A percentile compares a stretch with the other conserved stretches of the same genome.
These are phyloP conservation scores for Ophiostoma montium DNA, from an alignment of 2,329 filamentous ascomycete species.

Conservation along the genomic window DNA sequence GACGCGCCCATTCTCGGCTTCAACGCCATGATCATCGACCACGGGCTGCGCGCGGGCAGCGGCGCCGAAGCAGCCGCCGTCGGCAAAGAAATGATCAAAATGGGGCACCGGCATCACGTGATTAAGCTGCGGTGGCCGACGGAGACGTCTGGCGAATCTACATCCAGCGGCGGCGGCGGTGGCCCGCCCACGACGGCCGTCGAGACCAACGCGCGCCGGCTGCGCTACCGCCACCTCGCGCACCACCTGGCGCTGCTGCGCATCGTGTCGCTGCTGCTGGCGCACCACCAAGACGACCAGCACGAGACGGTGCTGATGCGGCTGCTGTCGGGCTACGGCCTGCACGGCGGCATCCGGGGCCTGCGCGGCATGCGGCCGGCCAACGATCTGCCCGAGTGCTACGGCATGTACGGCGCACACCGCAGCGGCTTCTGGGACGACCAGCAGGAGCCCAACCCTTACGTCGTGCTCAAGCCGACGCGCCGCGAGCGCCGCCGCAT, in stretches of 20 bases:
- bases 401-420: conserved; percentile 57
- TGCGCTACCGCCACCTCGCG: conserved; percentile 62
- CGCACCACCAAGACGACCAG: conserved; percentile 82
- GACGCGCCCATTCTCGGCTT: conserved; percentile 30
- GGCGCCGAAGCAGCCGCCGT: conserved; percentile 37
- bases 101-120: conserved; percentile 22
- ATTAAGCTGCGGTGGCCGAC: conserved; percentile 32
- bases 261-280: conserved; percentile 54
- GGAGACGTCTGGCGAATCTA: conserved; percentile 16
- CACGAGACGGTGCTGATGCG: conserved; percentile 82
- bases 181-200: conserved; percentile 39
- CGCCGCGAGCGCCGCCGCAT: conserved; percentile 12
- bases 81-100: conserved; percentile 16
- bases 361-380: conserved; percentile 53
- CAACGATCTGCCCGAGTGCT: conserved; percentile 69
- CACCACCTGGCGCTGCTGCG: conserved; percentile 35
- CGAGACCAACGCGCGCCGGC: conserved; percentile 60
- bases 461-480: conserved; percentile 23
- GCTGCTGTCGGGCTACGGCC: conserved; percentile 50
- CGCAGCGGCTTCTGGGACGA: conserved; percentile 46
- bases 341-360: conserved; percentile 53
- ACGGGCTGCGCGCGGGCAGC: conserved; percentile 40
- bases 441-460: conserved; percentile 23
- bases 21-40: conserved; percentile 40
- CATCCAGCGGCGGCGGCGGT: conserved; percentile 17